Base-by-base conservation (phyloP, 1,284 basidiomycete species). In the Puccinia horiana region DNA sequence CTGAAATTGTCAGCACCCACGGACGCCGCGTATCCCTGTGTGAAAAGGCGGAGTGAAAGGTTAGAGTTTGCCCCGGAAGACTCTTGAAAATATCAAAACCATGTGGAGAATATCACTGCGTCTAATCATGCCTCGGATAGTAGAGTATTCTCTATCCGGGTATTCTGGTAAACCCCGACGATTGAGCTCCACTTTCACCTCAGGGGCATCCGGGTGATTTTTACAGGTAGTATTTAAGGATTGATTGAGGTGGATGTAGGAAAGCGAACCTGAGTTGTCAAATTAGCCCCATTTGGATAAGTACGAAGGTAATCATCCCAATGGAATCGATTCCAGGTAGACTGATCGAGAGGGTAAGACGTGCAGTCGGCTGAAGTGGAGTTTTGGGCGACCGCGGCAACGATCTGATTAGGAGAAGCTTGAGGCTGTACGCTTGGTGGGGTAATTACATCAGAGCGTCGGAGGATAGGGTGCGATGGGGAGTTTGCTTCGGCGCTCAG, bases 271-370 rank as follows among this genome's bases (percentile, higher is more conserved):
- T 79, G 44, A 37, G 63, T 47, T 23, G 69, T 69, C 32, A 73
- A 35, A 35, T 58, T 73, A 29, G 54, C 47, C 35, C 78, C 69
- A 14, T 72, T 73, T 29, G 78, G 78, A 47, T 72, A 80, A 47
- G 32, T 80, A 0, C 40, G 49, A n/a, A 80, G 69, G 29, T 80
- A 80, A 35, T 80, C 69, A 73, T 80, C 78, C 67, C 67, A 73
- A 20, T 63, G 37, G 11, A 80, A 73, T 8, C 69, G 52, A 58
- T 44, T 42, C 78, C 78, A 80, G 58, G 78, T 80, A 56, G 67
- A 58, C 42, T 80, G 78, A 42, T 80, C 58, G 14, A 73, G 67
- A 9, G 78, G 78, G 67, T 80, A 80, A 20, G 42, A 1, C 29
- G 20, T 52, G 58, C 78, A 80, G 40, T 63, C 56, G n/a, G 56